Conservation (phyloP, 805 yeast genomes). For the Priceomyces melissophilus region DNA sequence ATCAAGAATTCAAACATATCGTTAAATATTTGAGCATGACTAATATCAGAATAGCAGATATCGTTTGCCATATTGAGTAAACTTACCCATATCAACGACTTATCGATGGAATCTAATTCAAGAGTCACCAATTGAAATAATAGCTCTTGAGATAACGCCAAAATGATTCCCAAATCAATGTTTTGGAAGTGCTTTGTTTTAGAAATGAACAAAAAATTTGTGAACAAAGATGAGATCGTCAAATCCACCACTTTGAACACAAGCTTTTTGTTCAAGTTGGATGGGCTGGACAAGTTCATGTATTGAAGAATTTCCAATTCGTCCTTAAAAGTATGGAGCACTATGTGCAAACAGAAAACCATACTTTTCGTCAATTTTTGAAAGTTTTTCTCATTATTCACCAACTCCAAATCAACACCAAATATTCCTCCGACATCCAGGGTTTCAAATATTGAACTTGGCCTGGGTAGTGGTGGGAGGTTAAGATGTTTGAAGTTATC, state of each 20-base stretch:
- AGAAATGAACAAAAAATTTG: slow-evolving; percentile 10
- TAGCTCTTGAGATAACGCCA: slow-evolving; percentile 5
- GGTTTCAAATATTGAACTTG: slow-evolving; percentile 13
- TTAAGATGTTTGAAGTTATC: slow-evolving; percentile 14
- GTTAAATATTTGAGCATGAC: slow-evolving; percentile 16
- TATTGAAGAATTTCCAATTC: slow-evolving; percentile 13
- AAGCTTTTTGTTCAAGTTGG: slow-evolving; percentile 9
- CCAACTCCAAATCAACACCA: slow-evolving; percentile 2
- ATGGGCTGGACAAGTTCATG: slow-evolving; percentile 6
- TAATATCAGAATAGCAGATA: slow-evolving; percentile 25
- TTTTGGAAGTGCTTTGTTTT: slow-evolving; percentile 2
- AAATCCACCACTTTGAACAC: slow-evolving; percentile 13
- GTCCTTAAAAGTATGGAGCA: slow-evolving; percentile 9
- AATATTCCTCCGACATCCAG: slow-evolving; percentile 6
- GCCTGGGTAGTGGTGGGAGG: slow-evolving; percentile 31
- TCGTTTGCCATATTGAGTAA: slow-evolving; percentile 29
- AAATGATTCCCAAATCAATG: slow-evolving; percentile 1
- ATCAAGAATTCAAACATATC: slow-evolving; percentile 17
- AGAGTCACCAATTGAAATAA: slow-evolving; percentile 9
- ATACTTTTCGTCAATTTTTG: slow-evolving; percentile 7
- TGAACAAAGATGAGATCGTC: slow-evolving; percentile 14
- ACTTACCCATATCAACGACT: slow-evolving; percentile 23
- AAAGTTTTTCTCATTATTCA: slow-evolving; percentile 3
- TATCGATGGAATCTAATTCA: slow-evolving; percentile 6
- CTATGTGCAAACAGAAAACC: slow-evolving; percentile 8